These are phyloP conservation scores for Bonia amplexicaulis DNA, from an alignment of 176 grass and related monocot genomes.

Conservation along the genomic window DNA sequence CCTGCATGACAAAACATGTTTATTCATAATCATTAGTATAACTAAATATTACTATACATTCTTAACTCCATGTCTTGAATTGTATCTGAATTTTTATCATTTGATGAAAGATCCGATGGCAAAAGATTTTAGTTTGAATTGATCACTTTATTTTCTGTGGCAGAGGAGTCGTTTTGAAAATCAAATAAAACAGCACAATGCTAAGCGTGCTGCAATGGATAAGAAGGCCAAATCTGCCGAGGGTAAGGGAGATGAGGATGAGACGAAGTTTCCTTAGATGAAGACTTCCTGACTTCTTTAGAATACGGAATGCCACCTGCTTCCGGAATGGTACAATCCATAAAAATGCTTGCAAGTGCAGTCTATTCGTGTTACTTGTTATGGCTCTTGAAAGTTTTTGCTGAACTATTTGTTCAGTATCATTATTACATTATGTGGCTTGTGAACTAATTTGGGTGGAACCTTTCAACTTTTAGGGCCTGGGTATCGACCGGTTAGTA, in stretches of 20 bases:
- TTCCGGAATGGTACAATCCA: constrained; percentile 79
- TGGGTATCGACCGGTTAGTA: constrained; percentile 84
- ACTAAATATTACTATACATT: background rate
- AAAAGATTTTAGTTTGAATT: background rate
- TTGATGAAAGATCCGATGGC: background rate
- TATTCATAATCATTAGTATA: background rate
- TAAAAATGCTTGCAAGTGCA: background rate
- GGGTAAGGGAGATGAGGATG: constrained; percentile 43
- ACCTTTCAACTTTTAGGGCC: constrained; percentile 42
- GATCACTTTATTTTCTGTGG: constrained; percentile 4
- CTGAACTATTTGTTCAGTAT: constrained; percentile 8
- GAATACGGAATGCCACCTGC: constrained; percentile 99
- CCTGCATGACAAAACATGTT: background rate
- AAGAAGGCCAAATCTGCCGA: constrained; percentile 53
- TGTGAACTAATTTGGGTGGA: constrained; percentile 18
- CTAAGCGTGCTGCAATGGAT: constrained; percentile 61
- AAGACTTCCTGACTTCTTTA: constrained; percentile 86
- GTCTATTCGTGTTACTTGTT: background rate
- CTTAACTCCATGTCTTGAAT: background rate
- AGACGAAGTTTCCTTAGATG: constrained; percentile 95
- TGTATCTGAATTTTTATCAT: background rate
- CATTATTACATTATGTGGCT: background rate
- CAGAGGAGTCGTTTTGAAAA: constrained; percentile 92
- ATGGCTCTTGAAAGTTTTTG: background rate
- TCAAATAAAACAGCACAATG: constrained; percentile 93